These are phyloP conservation scores for Chaetomium fimeti DNA, from an alignment of 495 filamentous ascomycete genomes.

Conservation along the genomic window DNA sequence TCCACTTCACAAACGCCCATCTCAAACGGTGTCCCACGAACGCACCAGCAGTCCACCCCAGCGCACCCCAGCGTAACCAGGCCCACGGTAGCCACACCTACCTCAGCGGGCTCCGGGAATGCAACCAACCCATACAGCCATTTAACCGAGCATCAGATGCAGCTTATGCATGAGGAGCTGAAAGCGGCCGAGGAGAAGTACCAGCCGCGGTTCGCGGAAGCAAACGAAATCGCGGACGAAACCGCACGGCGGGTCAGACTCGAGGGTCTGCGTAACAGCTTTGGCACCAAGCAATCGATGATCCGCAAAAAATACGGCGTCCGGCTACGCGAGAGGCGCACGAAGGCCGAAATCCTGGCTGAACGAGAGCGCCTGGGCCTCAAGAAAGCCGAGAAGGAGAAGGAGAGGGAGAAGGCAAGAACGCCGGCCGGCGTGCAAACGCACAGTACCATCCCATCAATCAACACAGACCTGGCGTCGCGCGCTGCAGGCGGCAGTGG, in stretches of 20 bases:
- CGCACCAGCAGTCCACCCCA: conserved; percentile 23
- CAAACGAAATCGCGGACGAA: conserved; percentile 38
- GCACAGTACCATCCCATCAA: not conserved
- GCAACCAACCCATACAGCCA: conserved; percentile 43
- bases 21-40: conserved; percentile 18
- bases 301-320: conserved; percentile 52
- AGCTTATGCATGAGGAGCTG: conserved; percentile 40
- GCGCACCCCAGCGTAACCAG: not conserved
- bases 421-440: not conserved
- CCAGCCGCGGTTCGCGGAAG: conserved; percentile 41
- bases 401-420: conserved; percentile 25
- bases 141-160: conserved; percentile 31
- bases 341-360: conserved; percentile 43
- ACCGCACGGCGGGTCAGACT: conserved; percentile 34
- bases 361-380: conserved; percentile 44
- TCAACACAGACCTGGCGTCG: not conserved
- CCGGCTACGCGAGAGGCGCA: conserved; percentile 46
- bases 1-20: conserved; percentile 16
- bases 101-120: conserved; percentile 22
- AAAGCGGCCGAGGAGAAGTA: conserved; percentile 40
- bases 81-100: conserved; percentile 4
- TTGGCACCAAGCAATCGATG: conserved; percentile 50
- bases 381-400: conserved; percentile 28
- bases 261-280: conserved; percentile 46
- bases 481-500: conserved; percentile 22